A percentile compares a stretch with the other conserved stretches of the same genome.
phyloP scores from a whole-genome alignment of 2,329 filamentous ascomycete genomes.

The Saccharata proteae region DNA sequence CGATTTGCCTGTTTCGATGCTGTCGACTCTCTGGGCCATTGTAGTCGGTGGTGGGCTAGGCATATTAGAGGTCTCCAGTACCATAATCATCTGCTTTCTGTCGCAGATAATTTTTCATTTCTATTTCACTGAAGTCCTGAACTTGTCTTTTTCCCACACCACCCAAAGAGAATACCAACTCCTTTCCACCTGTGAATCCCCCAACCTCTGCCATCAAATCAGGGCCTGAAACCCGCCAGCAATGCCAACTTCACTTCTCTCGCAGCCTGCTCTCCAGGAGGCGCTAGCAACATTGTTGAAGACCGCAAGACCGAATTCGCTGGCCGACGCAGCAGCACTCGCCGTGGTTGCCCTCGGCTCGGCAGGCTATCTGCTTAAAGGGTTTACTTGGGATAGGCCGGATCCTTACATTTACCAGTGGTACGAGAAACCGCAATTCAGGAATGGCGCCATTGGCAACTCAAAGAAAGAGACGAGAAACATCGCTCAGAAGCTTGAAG shows the following conservation, averaged over 20 bases:
- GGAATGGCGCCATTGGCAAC: conserved; percentile 15
- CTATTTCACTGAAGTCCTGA: too few species aligned
- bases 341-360: conserved; percentile 24
- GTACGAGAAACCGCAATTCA: conserved; percentile 38
- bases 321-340: conserved; percentile 26
- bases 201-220: too few species aligned
- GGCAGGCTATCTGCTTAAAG: conserved; percentile 30
- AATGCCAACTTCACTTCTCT: conserved; percentile 9
- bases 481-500: conserved; percentile 32
- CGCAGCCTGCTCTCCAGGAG: conserved; percentile 5
- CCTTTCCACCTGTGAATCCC: too few species aligned
- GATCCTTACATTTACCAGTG: conserved; percentile 38
- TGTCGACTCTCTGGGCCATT: too few species aligned
- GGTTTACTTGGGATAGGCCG: conserved; percentile 34
- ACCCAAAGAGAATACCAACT: too few species aligned
- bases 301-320: conserved; percentile 21
- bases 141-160: too few species aligned
- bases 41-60: too few species aligned
- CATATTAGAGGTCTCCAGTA: too few species aligned
- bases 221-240: too few species aligned
- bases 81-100: too few species aligned
- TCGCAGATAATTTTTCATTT: too few species aligned
- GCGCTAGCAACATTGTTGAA: conserved; percentile 11
- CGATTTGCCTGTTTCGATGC: too few species aligned
- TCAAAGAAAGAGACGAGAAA: conserved; percentile 30